These are phyloP conservation scores for Cutaneotrichosporon sp. DNA, from an alignment of 1,284 basidiomycete species.

Conservation along the genomic window DNA sequence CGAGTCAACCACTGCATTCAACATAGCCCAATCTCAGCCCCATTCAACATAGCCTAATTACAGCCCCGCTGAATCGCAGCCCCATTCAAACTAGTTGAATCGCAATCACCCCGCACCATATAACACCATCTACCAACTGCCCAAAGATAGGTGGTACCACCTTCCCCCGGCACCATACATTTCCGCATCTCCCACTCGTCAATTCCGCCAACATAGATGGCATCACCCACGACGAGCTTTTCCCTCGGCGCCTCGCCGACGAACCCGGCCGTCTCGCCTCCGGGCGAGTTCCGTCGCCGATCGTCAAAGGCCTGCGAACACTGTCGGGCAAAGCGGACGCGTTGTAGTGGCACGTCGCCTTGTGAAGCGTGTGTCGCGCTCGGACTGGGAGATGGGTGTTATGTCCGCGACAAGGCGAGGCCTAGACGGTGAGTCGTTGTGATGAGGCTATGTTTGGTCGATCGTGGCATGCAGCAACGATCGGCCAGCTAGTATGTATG, in stretches of 20 bases:
- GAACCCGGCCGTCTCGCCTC: conserved; percentile 10
- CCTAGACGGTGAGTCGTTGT: conserved; percentile 31
- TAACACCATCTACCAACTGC: too few species aligned
- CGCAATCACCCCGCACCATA: too few species aligned
- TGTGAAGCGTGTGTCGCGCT: conserved; percentile 28
- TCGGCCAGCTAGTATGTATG: too few species aligned
- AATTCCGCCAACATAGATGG: not conserved
- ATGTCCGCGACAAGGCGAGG: conserved; percentile 31
- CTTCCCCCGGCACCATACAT: too few species aligned
- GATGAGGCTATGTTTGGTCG: not conserved
- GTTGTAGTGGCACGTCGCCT: conserved; percentile 30
- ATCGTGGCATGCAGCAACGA: too few species aligned
- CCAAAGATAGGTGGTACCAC: too few species aligned
- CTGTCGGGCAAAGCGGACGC: conserved; percentile 30
- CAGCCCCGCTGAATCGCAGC: too few species aligned
- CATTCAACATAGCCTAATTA: too few species aligned
- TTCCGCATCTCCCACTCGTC: too few species aligned
- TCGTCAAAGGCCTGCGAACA: conserved; percentile 34
- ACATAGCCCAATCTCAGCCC: too few species aligned
- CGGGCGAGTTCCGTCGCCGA: conserved; percentile 15
- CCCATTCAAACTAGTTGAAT: too few species aligned
- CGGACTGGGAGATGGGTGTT: conserved; percentile 24
- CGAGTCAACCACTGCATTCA: too few species aligned
- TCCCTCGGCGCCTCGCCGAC: not conserved
- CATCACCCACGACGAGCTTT: not conserved